These are phyloP conservation scores for Rutstroemia sp. DNA, from an alignment of 2,329 filamentous ascomycete species.

Conservation along the genomic window DNA sequence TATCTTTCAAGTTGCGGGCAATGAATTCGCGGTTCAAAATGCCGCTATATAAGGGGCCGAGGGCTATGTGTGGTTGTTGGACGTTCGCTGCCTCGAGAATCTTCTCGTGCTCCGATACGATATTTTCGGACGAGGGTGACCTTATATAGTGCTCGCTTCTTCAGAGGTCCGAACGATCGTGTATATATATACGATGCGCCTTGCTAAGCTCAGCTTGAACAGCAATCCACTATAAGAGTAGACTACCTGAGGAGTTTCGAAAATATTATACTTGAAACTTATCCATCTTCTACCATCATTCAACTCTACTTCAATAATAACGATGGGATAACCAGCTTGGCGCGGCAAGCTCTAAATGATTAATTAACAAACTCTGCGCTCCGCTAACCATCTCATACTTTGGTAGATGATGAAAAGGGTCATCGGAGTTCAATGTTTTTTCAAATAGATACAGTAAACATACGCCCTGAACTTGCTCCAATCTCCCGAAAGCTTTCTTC, in stretches of 20 bases:
- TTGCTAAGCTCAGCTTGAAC: slow-evolving; percentile 6
- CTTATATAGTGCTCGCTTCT: slow-evolving; percentile 8
- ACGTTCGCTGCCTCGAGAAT: slow-evolving; percentile 12
- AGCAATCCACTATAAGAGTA: slow-evolving; percentile 11
- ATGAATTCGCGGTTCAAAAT: slow-evolving; percentile 15
- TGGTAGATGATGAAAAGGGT: too few species aligned
- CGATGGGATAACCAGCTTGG: neutral
- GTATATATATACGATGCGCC: slow-evolving; percentile 7
- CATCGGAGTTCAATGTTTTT: too few species aligned
- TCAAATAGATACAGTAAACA: too few species aligned
- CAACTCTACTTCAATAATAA: slow-evolving; percentile 14
- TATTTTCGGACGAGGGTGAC: slow-evolving; percentile 10
- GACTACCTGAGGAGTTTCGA: neutral
- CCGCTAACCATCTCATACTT: too few species aligned
- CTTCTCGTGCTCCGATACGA: slow-evolving; percentile 11
- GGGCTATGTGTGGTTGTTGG: slow-evolving; percentile 12
- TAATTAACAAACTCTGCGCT: too few species aligned
- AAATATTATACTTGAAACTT: neutral
- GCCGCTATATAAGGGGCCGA: slow-evolving; percentile 17
- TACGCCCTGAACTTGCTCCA: too few species aligned
- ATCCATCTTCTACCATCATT: neutral
- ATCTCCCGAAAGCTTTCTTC: too few species aligned
- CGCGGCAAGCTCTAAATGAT: slow-evolving; percentile 3
- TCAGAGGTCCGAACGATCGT: slow-evolving; percentile 16
- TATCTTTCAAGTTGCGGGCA: neutral